A percentile compares a stretch with the other conserved stretches of the same genome.
These are phyloP conservation scores for Daldinia sp. DNA, from an alignment of 2,329 filamentous ascomycete genomes.

Conservation along the genomic window DNA sequence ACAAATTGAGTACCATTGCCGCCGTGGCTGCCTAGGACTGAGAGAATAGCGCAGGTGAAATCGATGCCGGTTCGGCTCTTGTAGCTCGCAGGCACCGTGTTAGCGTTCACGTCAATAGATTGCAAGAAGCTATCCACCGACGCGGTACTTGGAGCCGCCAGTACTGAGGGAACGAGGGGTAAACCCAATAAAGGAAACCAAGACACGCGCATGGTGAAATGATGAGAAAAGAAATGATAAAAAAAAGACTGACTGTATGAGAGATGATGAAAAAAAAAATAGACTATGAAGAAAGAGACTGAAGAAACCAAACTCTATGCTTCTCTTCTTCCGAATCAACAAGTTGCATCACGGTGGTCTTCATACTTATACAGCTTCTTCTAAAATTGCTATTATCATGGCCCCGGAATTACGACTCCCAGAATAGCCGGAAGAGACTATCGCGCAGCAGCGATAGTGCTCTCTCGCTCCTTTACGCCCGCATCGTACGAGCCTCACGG, in stretches of 20 bases:
- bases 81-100: not conserved
- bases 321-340: constrained; percentile 2
- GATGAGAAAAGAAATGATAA: not conserved
- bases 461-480: not conserved
- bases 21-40: not conserved
- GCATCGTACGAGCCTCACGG: constrained; percentile 2
- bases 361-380: constrained; percentile 9
- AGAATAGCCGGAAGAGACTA: not conserved
- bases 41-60: constrained; percentile 8
- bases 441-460: not conserved
- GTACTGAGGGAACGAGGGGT: constrained; percentile 8
- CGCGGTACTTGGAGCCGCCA: not conserved
- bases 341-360: not conserved
- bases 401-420: constrained; percentile 1
- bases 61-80: constrained; percentile 1
- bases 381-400: constrained; percentile 1
- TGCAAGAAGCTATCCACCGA: not conserved
- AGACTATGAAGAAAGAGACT: constrained; percentile 4
- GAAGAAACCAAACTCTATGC: constrained; percentile 8
- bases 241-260: constrained; percentile 10
- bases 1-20: not conserved
- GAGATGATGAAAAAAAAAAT: not conserved
- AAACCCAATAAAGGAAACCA: constrained; percentile 5
- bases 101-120: constrained; percentile 2
- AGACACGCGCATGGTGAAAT: constrained; percentile 10